phyloP scores from a whole-genome alignment of 176 grass and related monocot genomes.

The Lolium multiflorum region DNA sequence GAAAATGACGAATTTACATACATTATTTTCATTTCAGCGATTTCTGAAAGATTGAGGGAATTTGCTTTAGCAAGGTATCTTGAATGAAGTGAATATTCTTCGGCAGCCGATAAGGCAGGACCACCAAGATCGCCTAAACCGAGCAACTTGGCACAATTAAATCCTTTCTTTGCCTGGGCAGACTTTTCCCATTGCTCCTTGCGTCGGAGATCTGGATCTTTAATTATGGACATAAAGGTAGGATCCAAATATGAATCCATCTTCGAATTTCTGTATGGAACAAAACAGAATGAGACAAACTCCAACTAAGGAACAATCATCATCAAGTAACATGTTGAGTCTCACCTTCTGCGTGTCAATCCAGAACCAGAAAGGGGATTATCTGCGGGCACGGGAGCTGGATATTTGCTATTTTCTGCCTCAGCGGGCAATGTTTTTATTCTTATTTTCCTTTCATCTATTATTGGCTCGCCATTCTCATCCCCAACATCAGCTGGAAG shows the following conservation, averaged over 20 bases:
- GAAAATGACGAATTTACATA: constrained; percentile 52
- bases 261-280: constrained; percentile 66
- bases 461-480: constrained; percentile 97
- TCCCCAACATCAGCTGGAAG: constrained; percentile 97
- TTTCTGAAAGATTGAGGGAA: constrained; percentile 97
- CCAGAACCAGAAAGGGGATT: constrained; percentile 72
- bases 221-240: constrained; percentile 96
- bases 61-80: constrained; percentile 96
- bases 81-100: constrained; percentile 98
- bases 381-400: constrained; percentile 45
- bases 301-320: constrained; percentile 3
- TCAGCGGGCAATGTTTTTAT: constrained; percentile 87
- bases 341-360: constrained; percentile 71
- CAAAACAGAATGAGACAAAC: neutral
- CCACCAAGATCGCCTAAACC: constrained; percentile 90
- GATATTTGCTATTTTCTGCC: constrained; percentile 39
- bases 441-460: constrained; percentile 98
- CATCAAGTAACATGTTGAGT: neutral
- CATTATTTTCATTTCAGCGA: constrained; percentile 99
- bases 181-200: constrained; percentile 90
- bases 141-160: constrained; percentile 88
- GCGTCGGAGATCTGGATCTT: constrained; percentile 85
- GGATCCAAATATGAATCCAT: constrained; percentile 95
- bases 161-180: constrained; percentile 78
- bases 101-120: constrained; percentile 83